Evolutionary conservation across 495 filamentous ascomycete species (phyloP), one percentile per base, ranked within the genome.

Genomic region (Rusavskia elegans): DNA sequence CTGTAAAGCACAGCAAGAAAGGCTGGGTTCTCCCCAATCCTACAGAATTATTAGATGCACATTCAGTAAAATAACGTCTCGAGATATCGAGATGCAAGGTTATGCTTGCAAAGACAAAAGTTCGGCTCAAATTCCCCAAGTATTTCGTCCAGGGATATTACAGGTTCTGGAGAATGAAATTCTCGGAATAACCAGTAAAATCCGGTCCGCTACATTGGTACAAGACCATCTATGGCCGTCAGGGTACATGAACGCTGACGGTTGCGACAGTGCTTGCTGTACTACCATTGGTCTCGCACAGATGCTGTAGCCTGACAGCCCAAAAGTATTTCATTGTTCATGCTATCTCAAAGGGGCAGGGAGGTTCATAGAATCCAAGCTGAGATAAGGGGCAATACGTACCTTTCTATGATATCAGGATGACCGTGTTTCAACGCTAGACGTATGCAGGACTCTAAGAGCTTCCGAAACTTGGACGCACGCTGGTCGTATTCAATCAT

Each of bases 341-440:
- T 35, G 32, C 32, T 35, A 14, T 35, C 32, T 2, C 32, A 14
- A 35, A 35, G 32, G 32, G 0, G 32, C 10, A 10, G 9, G 10
- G 32, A 35, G 10, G 2, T 35, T 10, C 9, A 10, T 10, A 8
- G 5, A 13, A 46, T 27, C 0, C 14, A 16, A 29, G 8, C 29
- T 17, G 16, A 46, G 5, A 29, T 29, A 29, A 29, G 44, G 21
- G 23, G 8, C 14, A 16, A 52, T 55, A 73, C 77, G 64, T 79
- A 81, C 77, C 81, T 77, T 58, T 81, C 73, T 53, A 89, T 62
- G 50, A 87, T 79, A 25, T 73, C 70, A 21, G 71, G 71, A 59
- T 87, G 82, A 16, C 81, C 83, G 59, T 73, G 71, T 27, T 77
- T 71, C 50, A 83, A 51, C 17, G 80, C 74, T 45, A 80, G 66